Evolutionary conservation across 1,139 yeast genomes (phyloP), one percentile per base, ranked within the genome.

Genomic region (Hyphopichia burtonii): DNA sequence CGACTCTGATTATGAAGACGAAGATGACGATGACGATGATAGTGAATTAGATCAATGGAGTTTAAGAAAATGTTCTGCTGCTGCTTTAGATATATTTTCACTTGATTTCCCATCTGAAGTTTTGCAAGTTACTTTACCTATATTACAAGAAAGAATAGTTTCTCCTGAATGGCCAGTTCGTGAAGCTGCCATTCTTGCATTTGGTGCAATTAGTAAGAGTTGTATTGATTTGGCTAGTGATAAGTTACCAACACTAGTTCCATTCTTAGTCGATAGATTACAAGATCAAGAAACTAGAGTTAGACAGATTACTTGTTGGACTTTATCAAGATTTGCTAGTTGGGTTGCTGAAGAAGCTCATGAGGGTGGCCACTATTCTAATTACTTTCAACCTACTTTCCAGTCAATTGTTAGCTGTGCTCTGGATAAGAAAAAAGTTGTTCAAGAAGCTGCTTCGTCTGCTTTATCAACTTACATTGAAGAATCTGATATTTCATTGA

Each of bases 251-350:
- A 78, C 82, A 14, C 71, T 93, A 41, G 83, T 93, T 28, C 96
- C 96, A 33, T 91, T 84, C 56, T 72, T 93, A 48, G 91, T 90
- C 23, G 89, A 89, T 44, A 75, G 95, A 54, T 66, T 91, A 47
- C 73, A 73, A 43, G 97, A 91, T 60, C 63, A 68, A 12, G 86
- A 90, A 63, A 85, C 96, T 7, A 78, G 96, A 36, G 96, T 93
- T 9, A 77, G 98, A 51, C 96, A 89, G 61, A 93, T 93, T 42
- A 73, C 96, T 0, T 91, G 98, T 67, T 93, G 99, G 99, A 88
- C 98, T 0, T 68, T 93, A 40, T 86, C 96, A 34, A 75, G 98
- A 44, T 93, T 83, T 59, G 78, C 95, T 1, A 56, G 78, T 3
- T 91, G 96, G 96, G 86, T 91, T 16, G 76, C 84, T 41, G 73